Evolutionary conservation across 441 rosid genomes (phyloP), one percentile per base, ranked within the genome.

Genomic region (Erodium moschatum): DNA sequence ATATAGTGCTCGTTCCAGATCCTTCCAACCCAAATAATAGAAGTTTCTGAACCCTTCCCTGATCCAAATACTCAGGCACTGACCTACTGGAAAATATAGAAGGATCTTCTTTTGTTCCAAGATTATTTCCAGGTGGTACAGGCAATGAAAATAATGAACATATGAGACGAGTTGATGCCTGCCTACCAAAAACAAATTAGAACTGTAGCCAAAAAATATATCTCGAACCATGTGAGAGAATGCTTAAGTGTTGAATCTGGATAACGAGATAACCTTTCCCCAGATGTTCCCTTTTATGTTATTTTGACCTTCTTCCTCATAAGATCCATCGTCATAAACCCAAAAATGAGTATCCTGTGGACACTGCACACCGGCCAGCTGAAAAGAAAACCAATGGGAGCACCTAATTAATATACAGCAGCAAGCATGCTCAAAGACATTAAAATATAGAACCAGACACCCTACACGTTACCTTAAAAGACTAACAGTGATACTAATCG

Each of bases 231-330:
- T 58, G 33, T 18, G 64, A 46, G 18, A 31, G 29, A 16, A 63
- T 40, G 62, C 63, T 20, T 19, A 54, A 64, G 24, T 19, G 60
- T 79, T 63, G 48, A 44, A 61, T 38, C 13, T 65, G 20, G 16
- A 40, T 74, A 54, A 61, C 74, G 60, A 52, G 60, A 52, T 19
- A 52, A 90, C 99, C 97, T 90, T 95, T 81, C 90, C 97, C 99
- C 99, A 95, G 72, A 95, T 95, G 78, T 95, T 95, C 76, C 99
- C 99, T 76, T 91, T 83, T 52, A 95, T 95, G 73, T 92, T 95
- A 76, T 92, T 95, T 75, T 92, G 98, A 68, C 99, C 99, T 86
- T 92, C 99, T 78, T 95, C 99, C 85, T 92, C 99, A 50, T 95
- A 95, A 67, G 92, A 92, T 18, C 99, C 97, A 80, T 92, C 99